A percentile compares a stretch with the other conserved stretches of the same genome.
Evolutionary conservation across 1,139 yeast species (phyloP).

Genomic region (Suhomyces taliae): DNA sequence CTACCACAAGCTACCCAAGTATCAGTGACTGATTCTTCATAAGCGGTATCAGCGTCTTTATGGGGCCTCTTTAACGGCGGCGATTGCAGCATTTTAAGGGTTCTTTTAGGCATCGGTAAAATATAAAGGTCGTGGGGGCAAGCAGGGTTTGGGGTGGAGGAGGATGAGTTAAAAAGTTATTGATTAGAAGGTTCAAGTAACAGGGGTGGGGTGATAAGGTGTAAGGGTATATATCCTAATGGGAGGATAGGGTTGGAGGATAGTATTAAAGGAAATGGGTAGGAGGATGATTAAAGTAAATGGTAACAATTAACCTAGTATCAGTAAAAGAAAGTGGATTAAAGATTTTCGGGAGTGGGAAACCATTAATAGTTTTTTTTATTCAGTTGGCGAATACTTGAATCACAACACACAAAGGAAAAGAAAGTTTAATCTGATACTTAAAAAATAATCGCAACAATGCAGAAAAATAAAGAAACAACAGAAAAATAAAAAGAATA

Average conservation of each 20-base stretch:
- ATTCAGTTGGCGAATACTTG: conserved; percentile 3
- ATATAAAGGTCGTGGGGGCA: too few relatives aligned
- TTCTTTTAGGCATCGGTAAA: conserved; percentile 11
- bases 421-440: conserved; percentile 5
- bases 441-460: conserved; percentile 1
- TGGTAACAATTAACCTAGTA: too few relatives aligned
- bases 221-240: too few relatives aligned
- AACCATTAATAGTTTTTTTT: conserved; percentile 7
- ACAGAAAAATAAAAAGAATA: neutral
- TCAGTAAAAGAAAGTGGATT: neutral
- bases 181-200: too few relatives aligned
- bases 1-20: conserved; percentile 55
- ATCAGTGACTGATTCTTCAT: conserved; percentile 29
- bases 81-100: conserved; percentile 7
- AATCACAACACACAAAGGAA: conserved; percentile 8
- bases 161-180: too few relatives aligned
- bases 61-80: conserved; percentile 12
- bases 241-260: too few relatives aligned
- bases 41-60: conserved; percentile 12
- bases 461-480: neutral
- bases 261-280: too few relatives aligned
- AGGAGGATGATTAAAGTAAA: too few relatives aligned
- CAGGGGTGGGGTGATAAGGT: too few relatives aligned
- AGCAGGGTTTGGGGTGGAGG: too few relatives aligned
- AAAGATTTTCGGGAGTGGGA: conserved; percentile 1